Conservation (phyloP, 495 filamentous ascomycete genomes). For the Trichoderma reesei region DNA sequence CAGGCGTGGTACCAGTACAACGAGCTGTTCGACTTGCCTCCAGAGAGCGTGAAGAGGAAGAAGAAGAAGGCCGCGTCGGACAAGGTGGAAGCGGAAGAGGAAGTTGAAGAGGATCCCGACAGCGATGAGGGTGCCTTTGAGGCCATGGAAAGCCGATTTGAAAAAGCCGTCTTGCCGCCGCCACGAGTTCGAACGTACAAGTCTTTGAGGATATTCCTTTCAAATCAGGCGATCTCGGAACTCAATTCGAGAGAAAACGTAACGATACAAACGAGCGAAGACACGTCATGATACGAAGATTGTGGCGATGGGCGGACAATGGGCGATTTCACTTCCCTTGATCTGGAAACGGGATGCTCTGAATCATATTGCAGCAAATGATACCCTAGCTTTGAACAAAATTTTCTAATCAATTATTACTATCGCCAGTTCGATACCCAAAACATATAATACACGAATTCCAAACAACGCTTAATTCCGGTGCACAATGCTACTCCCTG, state of each 20-base stretch:
- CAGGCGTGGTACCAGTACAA: constrained; percentile 56
- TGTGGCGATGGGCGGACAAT: not conserved
- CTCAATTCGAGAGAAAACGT: constrained; percentile 25
- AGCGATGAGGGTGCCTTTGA: constrained; percentile 45
- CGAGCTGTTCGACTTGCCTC: constrained; percentile 29
- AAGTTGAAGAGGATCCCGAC: constrained; percentile 16
- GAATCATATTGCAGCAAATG: not conserved
- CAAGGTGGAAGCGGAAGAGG: constrained; percentile 26
- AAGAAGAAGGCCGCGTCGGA: constrained; percentile 19
- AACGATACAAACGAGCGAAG: constrained; percentile 29
- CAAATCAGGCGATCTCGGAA: constrained; percentile 41
- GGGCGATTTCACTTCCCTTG: not conserved
- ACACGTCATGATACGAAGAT: constrained; percentile 10
- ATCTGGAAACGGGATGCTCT: not conserved
- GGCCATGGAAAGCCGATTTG: constrained; percentile 40
- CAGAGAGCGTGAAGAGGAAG: constrained; percentile 19
- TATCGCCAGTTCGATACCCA: not conserved
- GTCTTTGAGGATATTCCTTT: constrained; percentile 51
- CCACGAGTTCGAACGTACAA: constrained; percentile 17
- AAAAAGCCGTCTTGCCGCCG: constrained; percentile 28
- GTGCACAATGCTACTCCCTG: not conserved
- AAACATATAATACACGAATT: not conserved
- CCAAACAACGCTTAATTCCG: not conserved
- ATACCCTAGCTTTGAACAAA: constrained; percentile 4
- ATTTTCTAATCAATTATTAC: not conserved